Evolutionary conservation across 805 yeast genomes (phyloP).

Genomic region (Candida fluviatilis): DNA sequence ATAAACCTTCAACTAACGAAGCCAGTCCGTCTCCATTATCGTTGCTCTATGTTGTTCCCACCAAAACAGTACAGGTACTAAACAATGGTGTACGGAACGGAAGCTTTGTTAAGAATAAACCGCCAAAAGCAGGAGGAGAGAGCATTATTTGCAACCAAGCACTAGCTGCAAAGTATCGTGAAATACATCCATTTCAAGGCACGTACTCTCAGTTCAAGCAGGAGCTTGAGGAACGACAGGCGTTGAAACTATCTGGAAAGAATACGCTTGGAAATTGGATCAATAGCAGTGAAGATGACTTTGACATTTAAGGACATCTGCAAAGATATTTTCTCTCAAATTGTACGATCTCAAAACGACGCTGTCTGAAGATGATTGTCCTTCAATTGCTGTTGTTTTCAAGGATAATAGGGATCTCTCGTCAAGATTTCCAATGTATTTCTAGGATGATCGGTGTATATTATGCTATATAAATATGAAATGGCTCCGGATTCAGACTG

Average conservation of each 20-base stretch:
- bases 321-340: too few relatives aligned
- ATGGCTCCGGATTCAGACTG: too few relatives aligned
- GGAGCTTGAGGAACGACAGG: conserved; percentile 21
- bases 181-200: neutral
- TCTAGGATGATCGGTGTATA: too few relatives aligned
- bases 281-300: conserved; percentile 41
- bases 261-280: conserved; percentile 44
- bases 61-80: conserved; percentile 33
- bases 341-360: too few relatives aligned
- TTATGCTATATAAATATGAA: conserved; percentile 2
- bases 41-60: conserved; percentile 21
- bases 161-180: neutral
- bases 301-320: too few relatives aligned
- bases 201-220: conserved; percentile 31
- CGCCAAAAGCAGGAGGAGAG: conserved; percentile 42
- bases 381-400: too few relatives aligned
- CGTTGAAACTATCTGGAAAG: conserved; percentile 23
- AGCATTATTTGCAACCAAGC: conserved; percentile 32
- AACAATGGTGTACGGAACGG: conserved; percentile 64
- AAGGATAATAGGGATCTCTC: too few relatives aligned
- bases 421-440: too few relatives aligned
- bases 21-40: conserved; percentile 28
- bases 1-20: conserved; percentile 14
- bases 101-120: conserved; percentile 39
- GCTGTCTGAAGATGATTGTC: too few relatives aligned